Base-by-base conservation (phyloP, 768 basidiomycete genomes). In the Cystoderma amianthinum region DNA sequence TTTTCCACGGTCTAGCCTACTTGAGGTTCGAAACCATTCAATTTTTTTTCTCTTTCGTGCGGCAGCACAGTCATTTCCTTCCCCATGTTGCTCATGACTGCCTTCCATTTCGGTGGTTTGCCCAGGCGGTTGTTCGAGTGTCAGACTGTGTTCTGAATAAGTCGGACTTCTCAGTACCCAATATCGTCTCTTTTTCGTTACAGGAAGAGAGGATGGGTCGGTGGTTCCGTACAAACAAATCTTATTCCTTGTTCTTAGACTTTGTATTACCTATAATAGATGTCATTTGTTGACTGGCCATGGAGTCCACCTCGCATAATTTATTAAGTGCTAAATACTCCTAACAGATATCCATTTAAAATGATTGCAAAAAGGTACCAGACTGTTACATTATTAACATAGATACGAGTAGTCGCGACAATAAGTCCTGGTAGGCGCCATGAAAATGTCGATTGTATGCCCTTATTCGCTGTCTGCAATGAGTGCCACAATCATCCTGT, bases 31-130 rank as follows among this genome's bases (percentile, higher is more conserved):
- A 44, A 28, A 11, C 5, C 38, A 11, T 36, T 9, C 15, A 37
- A 42, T 48, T 44, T 32, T 52, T 52, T 47, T 24, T 52, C 55
- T 61, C 54, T 62, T 65, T 69, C 42, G 86, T 89, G 86, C 86
- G 86, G 86, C 86, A 68, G 70, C 86, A 79, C 82, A 80, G 78
- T 77, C 72, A 74, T 71, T 50, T 59, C 58, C 59, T 84, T 83
- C 81, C 86, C 85, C 76, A 76, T 85, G 86, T 89, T 89, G 86
- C 86, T 89, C 86, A 81, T 85, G 69, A 71, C 76, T 15, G 60
- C 66, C 60, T 48, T 50, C 56, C 53, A 47, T 56, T 45, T 57
- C 43, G 12, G 36, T 52, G 54, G 61, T 47, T 51, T 53, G 54
- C 63, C 54, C 57, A 84, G 69, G 81, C 77, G 72, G 82, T 70